These are phyloP conservation scores for Scutellaria barbata DNA, from an alignment of 257 asterid species.

Conservation along the genomic window DNA sequence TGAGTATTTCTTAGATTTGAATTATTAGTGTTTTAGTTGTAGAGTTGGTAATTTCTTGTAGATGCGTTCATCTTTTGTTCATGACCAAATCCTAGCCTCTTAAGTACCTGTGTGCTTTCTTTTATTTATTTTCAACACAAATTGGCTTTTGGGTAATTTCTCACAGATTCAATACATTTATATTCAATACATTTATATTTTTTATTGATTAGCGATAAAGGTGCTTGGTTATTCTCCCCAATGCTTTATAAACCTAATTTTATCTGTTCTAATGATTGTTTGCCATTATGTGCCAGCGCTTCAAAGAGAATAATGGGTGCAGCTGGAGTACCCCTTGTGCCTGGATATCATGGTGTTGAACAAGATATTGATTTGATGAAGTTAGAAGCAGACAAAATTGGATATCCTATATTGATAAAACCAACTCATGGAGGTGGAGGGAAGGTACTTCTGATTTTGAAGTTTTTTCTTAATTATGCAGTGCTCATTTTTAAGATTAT, in stretches of 20 bases:
- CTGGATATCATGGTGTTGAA: slow-evolving; percentile 93
- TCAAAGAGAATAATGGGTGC: slow-evolving; percentile 99
- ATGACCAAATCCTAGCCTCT: background rate
- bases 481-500: slow-evolving; percentile 21
- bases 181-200: background rate
- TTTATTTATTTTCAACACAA: too few species aligned
- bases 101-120: slow-evolving; percentile 3
- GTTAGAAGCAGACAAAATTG: slow-evolving; percentile 90
- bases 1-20: background rate
- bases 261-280: slow-evolving; percentile 25
- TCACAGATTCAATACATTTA: background rate
- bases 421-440: slow-evolving; percentile 99
- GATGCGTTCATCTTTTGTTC: background rate
- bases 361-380: slow-evolving; percentile 92
- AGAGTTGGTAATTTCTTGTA: background rate
- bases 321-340: slow-evolving; percentile 99
- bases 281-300: slow-evolving; percentile 63
- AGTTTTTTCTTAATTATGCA: slow-evolving; percentile 24
- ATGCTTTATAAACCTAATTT: slow-evolving; percentile 16
- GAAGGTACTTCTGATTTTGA: slow-evolving; percentile 56
- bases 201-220: background rate
- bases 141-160: slow-evolving; percentile 1
- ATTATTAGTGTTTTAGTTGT: background rate
- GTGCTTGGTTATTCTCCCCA: background rate
- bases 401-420: slow-evolving; percentile 93